Percentiles rank a stretch among this genome's conserved stretches.
Evolutionary conservation across 1,284 basidiomycete genomes (phyloP).

Genomic region (Mycosarcoma mackinlayi): DNA sequence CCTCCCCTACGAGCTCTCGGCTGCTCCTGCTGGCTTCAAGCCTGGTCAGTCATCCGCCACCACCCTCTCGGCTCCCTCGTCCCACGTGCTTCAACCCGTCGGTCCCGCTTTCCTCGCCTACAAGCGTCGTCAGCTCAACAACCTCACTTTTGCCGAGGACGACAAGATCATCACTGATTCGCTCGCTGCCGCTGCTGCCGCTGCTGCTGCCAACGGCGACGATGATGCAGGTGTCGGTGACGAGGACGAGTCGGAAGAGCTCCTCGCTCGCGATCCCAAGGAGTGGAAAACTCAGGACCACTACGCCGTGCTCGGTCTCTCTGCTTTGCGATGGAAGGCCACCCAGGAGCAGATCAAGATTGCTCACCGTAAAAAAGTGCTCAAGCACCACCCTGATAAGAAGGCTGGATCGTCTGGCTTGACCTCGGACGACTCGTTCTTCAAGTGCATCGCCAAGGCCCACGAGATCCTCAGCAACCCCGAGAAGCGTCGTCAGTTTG

Average conservation of each 20-base stretch:
- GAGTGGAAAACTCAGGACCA: constrained; percentile 99
- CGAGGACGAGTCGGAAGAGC: constrained; percentile 82
- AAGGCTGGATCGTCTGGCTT: constrained; percentile 81
- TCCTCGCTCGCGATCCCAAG: constrained; percentile 87
- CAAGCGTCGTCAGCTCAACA: constrained; percentile 60
- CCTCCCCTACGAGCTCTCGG: constrained; percentile 60
- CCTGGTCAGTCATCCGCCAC: constrained; percentile 50
- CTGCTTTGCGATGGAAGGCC: constrained; percentile 87
- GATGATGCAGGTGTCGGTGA: constrained; percentile 88
- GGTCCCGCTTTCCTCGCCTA: constrained; percentile 64
- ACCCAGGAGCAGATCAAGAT: constrained; percentile 93
- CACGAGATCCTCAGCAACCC: constrained; percentile 88
- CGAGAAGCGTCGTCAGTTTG: constrained; percentile 92
- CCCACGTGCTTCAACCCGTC: constrained; percentile 56
- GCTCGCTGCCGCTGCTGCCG: constrained; percentile 69
- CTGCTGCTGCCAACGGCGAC: constrained; percentile 76
- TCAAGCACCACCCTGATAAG: constrained; percentile 99
- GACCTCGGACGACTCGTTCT: constrained; percentile 95
- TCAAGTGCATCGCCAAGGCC: constrained; percentile 99
- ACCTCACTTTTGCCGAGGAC: constrained; percentile 62
- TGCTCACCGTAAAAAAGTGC: constrained; percentile 98
- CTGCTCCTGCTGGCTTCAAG: constrained; percentile 62
- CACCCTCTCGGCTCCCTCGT: constrained; percentile 53
- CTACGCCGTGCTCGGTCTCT: constrained; percentile 94
- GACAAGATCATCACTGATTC: constrained; percentile 59